A percentile compares a stretch with the other conserved stretches of the same genome.
phyloP scores from a whole-genome alignment of 2,329 filamentous ascomycete genomes.

The Waltergamsia citrina region DNA sequence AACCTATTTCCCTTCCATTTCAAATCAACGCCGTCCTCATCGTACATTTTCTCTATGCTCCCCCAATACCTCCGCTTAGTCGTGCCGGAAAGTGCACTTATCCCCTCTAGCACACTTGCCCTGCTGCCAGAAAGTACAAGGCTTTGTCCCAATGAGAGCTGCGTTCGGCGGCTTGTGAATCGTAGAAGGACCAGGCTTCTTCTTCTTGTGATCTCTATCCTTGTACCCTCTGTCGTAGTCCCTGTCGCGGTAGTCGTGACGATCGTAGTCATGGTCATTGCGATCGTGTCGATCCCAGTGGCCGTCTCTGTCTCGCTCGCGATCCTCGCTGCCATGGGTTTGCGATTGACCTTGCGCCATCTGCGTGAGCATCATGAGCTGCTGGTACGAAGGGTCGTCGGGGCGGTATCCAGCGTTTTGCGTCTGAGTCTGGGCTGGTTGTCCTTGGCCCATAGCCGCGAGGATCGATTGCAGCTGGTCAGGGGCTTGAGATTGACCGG shows the following conservation, averaged over 20 bases:
- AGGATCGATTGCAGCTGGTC: conserved; percentile 35
- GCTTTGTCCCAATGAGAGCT: conserved; percentile 53
- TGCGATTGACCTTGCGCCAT: conserved; percentile 16
- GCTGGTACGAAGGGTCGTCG: conserved; percentile 29
- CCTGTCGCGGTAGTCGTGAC: conserved; percentile 19
- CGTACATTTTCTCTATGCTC: too few species aligned
- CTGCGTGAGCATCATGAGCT: conserved; percentile 27
- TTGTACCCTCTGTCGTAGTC: conserved; percentile 11
- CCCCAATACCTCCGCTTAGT: too few species aligned
- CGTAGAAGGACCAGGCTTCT: conserved; percentile 21
- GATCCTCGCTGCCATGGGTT: conserved; percentile 9
- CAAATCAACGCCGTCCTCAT: too few species aligned
- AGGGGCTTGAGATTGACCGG: conserved; percentile 12
- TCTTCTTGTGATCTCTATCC: conserved; percentile 30
- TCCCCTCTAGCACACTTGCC: conserved; percentile 66
- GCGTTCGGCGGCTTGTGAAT: conserved; percentile 38
- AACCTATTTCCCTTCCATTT: too few species aligned
- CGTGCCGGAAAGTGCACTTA: conserved; percentile 66
- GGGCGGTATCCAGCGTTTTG: conserved; percentile 19
- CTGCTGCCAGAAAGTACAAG: conserved; percentile 61
- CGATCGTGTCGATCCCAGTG: conserved; percentile 14
- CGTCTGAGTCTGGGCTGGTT: conserved; percentile 8
- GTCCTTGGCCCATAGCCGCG: conserved; percentile 27
- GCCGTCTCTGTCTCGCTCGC: conserved; percentile 10
- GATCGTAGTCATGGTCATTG: conserved; percentile 20